Conservation (phyloP, 768 basidiomycete species). For the Rhizopogon vinicolor region DNA sequence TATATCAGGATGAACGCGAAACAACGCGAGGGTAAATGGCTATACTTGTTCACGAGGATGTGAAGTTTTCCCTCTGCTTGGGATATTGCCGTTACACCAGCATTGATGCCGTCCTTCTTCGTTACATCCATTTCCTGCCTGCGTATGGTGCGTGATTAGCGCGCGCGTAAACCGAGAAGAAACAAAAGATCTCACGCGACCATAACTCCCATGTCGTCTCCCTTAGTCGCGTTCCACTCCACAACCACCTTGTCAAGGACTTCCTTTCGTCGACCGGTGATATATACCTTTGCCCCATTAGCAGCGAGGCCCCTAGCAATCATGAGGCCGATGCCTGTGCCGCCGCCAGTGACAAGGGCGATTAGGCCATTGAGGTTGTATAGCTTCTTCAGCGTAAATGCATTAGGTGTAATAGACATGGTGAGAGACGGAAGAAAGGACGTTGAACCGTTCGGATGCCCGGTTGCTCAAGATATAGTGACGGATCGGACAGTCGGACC, state of each 20-base stretch:
- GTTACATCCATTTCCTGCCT: constrained; percentile 74
- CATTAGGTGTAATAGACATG: constrained; percentile 18
- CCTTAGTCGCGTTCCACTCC: constrained; percentile 37
- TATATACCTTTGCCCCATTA: constrained; percentile 79
- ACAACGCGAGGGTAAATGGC: neutral
- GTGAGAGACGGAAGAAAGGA: neutral
- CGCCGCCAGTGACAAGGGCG: constrained; percentile 44
- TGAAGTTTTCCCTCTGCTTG: constrained; percentile 61
- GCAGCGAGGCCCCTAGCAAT: constrained; percentile 70
- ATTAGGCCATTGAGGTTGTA: constrained; percentile 57
- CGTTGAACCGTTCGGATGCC: too few relatives aligned
- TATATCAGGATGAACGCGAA: neutral
- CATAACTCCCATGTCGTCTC: constrained; percentile 40
- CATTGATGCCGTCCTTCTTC: constrained; percentile 58
- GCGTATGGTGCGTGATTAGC: constrained; percentile 1
- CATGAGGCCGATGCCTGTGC: constrained; percentile 57
- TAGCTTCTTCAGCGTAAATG: constrained; percentile 24
- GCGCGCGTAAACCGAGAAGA: neutral
- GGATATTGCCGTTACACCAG: constrained; percentile 37
- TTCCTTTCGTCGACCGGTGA: constrained; percentile 63
- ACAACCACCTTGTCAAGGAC: constrained; percentile 56
- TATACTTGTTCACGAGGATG: constrained; percentile 80
- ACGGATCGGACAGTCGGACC: too few relatives aligned
- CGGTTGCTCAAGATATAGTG: too few relatives aligned
- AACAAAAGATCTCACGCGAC: constrained; percentile 44